A percentile compares a stretch with the other conserved stretches of the same genome.
These are phyloP conservation scores for Achaetomiella virescens DNA, from an alignment of 495 filamentous ascomycete species.

Conservation along the genomic window DNA sequence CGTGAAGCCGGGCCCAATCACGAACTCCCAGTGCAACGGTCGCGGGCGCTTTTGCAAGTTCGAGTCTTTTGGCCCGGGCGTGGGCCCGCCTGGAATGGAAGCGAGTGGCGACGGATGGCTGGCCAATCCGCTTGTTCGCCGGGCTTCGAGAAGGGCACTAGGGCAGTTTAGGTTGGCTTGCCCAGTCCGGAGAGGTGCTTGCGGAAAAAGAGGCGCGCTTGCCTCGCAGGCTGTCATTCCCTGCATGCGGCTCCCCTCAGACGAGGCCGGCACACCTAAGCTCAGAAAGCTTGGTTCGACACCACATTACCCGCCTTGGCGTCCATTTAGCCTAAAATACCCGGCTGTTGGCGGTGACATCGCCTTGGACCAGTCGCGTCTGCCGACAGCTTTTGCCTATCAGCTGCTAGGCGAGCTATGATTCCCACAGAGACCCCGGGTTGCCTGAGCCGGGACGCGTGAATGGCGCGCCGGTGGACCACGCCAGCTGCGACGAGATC, in stretches of 20 bases:
- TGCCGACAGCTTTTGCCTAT: background rate
- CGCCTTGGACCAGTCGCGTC: background rate
- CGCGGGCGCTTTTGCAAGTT: too few species aligned
- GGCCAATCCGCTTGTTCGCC: background rate
- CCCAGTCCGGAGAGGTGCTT: slow-evolving; percentile 3
- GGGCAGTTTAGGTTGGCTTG: slow-evolving; percentile 1
- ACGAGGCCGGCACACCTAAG: background rate
- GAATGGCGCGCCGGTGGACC: background rate
- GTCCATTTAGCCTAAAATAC: slow-evolving; percentile 19
- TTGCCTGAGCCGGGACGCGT: background rate
- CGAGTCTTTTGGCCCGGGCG: background rate
- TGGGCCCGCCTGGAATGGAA: background rate
- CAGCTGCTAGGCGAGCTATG: background rate
- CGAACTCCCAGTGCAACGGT: too few species aligned
- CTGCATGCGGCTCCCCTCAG: slow-evolving; percentile 5
- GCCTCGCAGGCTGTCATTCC: background rate
- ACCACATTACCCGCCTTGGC: slow-evolving; percentile 26
- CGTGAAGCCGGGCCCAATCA: slow-evolving; percentile 13
- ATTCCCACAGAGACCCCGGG: background rate
- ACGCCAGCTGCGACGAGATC: background rate
- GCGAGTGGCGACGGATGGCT: background rate
- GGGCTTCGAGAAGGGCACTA: slow-evolving; percentile 11
- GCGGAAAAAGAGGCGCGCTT: background rate
- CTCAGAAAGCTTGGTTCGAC: slow-evolving; percentile 2
- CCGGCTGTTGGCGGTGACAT: slow-evolving; percentile 1